Conservation (phyloP, 768 basidiomycete genomes). For the Mycena crocata region DNA sequence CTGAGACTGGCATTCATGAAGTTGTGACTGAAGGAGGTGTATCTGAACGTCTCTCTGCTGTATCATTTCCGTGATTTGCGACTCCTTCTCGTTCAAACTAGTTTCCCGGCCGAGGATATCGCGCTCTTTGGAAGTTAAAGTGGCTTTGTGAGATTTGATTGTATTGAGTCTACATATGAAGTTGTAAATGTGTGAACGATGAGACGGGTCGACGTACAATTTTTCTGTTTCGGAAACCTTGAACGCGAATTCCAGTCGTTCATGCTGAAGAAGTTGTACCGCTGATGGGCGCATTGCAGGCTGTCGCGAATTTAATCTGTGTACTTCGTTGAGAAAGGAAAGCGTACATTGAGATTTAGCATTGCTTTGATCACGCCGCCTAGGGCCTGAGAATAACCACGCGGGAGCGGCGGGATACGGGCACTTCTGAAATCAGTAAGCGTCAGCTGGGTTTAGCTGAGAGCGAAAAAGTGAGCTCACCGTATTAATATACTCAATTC, state of each 20-base stretch:
- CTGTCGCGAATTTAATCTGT: conserved; percentile 48
- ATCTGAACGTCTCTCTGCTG: conserved; percentile 73
- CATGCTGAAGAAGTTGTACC: conserved; percentile 82
- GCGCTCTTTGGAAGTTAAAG: conserved; percentile 68
- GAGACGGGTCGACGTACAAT: conserved; percentile 60
- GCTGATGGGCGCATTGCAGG: conserved; percentile 91
- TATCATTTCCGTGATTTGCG: conserved; percentile 58
- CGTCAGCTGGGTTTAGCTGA: not conserved
- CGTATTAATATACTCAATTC: conserved; percentile 88
- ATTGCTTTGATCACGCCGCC: conserved; percentile 85
- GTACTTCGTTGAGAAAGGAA: not conserved
- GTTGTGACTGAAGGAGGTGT: conserved; percentile 55
- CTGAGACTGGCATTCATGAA: conserved; percentile 47
- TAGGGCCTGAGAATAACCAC: conserved; percentile 81
- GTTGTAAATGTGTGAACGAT: not conserved
- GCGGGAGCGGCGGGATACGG: conserved; percentile 90
- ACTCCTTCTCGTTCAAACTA: conserved; percentile 66
- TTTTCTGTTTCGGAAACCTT: conserved; percentile 84
- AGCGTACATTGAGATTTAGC: conserved; percentile 81
- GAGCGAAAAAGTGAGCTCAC: conserved; percentile 48
- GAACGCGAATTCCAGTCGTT: conserved; percentile 75
- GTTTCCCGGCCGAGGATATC: conserved; percentile 71
- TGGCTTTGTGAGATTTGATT: conserved; percentile 73
- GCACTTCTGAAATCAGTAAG: conserved; percentile 66
- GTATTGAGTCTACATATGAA: conserved; percentile 61